Conservation (phyloP, 768 basidiomycete species). For the Strobilomyces echinocephalus region DNA sequence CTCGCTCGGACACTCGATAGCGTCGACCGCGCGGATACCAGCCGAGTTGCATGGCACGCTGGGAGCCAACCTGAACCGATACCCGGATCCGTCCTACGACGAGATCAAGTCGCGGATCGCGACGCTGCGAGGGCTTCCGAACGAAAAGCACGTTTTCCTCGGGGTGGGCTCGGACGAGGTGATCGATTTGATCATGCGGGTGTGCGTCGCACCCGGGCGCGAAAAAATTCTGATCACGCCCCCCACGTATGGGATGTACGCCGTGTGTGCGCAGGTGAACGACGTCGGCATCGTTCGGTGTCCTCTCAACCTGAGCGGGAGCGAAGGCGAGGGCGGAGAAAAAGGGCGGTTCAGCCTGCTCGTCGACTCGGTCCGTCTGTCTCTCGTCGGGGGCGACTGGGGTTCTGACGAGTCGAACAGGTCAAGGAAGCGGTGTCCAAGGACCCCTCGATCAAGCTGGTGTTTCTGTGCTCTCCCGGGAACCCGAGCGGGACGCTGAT, state of each 20-base stretch:
- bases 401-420: conserved; percentile 35
- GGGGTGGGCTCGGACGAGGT: conserved; percentile 97
- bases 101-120: conserved; percentile 75
- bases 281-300: conserved; percentile 81
- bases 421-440: conserved; percentile 63
- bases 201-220: conserved; percentile 71
- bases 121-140: conserved; percentile 62
- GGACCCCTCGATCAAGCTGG: conserved; percentile 79
- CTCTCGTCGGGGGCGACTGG: not conserved
- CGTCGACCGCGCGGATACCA: conserved; percentile 28
- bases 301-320: conserved; percentile 56
- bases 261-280: conserved; percentile 92
- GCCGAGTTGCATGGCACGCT: conserved; percentile 36
- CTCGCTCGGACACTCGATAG: conserved; percentile 81
- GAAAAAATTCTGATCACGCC: conserved; percentile 89
- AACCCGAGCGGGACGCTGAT: conserved; percentile 93
- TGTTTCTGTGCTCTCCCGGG: conserved; percentile 95
- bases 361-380: conserved; percentile 61
- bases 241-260: conserved; percentile 98
- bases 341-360: conserved; percentile 67
- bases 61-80: conserved; percentile 71
- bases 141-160: conserved; percentile 71
- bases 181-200: conserved; percentile 89
- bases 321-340: conserved; percentile 68
- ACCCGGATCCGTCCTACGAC: conserved; percentile 88